Base-by-base conservation (phyloP, 2,329 filamentous ascomycete species). In the Metarhizium sp. region DNA sequence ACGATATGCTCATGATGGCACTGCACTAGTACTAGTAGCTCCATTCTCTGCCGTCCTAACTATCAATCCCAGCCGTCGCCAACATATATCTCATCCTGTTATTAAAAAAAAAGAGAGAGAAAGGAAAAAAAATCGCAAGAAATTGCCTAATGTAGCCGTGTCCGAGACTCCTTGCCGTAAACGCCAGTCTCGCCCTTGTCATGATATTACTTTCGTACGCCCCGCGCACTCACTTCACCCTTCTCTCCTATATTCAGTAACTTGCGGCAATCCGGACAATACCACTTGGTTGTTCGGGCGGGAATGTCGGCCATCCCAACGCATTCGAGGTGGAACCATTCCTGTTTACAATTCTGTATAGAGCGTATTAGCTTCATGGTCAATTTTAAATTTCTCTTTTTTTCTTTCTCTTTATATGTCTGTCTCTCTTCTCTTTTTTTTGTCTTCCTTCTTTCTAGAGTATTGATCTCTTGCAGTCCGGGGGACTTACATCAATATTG, bases 241-340 rank as follows among this genome's bases (percentile, higher is more conserved):
- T 77, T 81, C 69, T 83, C 80, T 6, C 82, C 82, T 61, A 85
- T 82, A 50, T 82, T 81, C 36, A 86, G 70, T 34, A 78, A 71
- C 58, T 81, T 78, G 45, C 85, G 76, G 65, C 89, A 94, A 51
- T 90, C 84, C 1, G 87, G 87, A 69, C 89, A 94, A 64, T 90
- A 94, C 89, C 89, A 94, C 69, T 90, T 91, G 2, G 85, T 85
- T 36, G 86, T 87, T 18, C 87, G 77, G 2, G 84, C 80, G 11
- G 88, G 88, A 57, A 88, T 81, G 29, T 84, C 78, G 11, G 77
- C 75, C 38, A 94, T 74, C 5, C 79, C 84, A 6, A 94, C 86
- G 64, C 89, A 94, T 59, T 84, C 82, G 45, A 94, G 77, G 66
- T 94, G 89, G 68, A 92, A 94, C 89, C 89, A 94, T 69, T 92